Evolutionary conservation across 768 basidiomycete genomes (phyloP).

Genomic region (Tulasnella sp.): DNA sequence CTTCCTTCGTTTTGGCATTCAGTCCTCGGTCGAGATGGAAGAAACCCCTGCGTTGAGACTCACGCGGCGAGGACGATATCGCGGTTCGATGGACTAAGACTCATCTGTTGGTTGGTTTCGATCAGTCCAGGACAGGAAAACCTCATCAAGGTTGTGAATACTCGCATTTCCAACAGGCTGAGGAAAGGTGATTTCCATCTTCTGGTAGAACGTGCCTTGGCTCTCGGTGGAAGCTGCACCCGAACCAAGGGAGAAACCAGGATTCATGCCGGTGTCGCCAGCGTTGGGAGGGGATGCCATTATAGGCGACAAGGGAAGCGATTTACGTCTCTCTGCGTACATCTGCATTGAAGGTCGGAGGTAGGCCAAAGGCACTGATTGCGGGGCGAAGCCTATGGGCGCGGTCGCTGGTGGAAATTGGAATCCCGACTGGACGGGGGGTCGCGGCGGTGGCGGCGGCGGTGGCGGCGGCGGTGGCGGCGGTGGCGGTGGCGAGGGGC

Average conservation of each 20-base stretch:
- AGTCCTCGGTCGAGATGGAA: neutral
- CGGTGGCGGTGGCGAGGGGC: neutral
- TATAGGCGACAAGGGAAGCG: conserved; percentile 6
- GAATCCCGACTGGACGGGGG: conserved; percentile 1
- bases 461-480: neutral
- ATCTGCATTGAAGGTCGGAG: conserved; percentile 8
- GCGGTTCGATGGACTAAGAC: conserved; percentile 80
- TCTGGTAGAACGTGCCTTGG: conserved; percentile 30
- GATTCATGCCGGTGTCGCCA: neutral
- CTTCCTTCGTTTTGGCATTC: conserved; percentile 40
- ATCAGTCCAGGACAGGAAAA: neutral
- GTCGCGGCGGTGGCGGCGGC: neutral
- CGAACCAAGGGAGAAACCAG: neutral
- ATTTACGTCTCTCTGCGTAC: conserved; percentile 4
- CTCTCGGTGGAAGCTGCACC: neutral
- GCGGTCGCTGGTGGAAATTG: conserved; percentile 5
- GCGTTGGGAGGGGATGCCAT: neutral
- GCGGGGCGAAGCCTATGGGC: neutral
- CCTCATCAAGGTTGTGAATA: no score
- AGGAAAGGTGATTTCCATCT: conserved; percentile 25
- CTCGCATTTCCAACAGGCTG: conserved; percentile 31
- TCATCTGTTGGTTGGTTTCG: conserved; percentile 56
- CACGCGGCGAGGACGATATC: conserved; percentile 90
- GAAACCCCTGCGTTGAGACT: conserved; percentile 35
- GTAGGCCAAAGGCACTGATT: neutral